These are phyloP conservation scores for Umbelopsis ramanniana DNA, from an alignment of 192 early-diverging fungal genomes.

Conservation along the genomic window DNA sequence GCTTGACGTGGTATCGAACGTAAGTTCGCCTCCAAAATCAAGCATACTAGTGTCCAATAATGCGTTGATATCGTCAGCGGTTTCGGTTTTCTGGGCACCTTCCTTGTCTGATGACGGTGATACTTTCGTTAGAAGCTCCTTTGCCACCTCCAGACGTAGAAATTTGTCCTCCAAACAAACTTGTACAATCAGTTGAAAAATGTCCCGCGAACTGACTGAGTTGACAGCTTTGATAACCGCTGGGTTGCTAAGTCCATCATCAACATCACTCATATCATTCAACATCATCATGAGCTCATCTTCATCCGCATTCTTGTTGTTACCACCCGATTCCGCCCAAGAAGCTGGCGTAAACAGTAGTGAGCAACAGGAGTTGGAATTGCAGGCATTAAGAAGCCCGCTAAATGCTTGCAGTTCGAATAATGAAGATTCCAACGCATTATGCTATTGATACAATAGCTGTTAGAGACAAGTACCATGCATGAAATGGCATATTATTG, in stretches of 20 bases:
- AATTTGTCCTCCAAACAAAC: conserved; percentile 24
- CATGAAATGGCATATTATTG: not conserved
- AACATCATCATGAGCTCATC: conserved; percentile 33
- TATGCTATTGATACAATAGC: conserved; percentile 14
- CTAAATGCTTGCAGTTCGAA: conserved; percentile 36
- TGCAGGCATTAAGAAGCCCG: conserved; percentile 42
- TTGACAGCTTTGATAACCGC: conserved; percentile 32
- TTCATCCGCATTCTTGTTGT: conserved; percentile 20
- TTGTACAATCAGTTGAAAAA: conserved; percentile 36
- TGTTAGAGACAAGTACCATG: too few species aligned
- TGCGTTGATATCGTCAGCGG: conserved; percentile 7
- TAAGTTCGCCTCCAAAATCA: not conserved
- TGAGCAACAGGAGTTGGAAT: conserved; percentile 27
- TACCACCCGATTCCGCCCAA: not conserved
- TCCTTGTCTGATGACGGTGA: not conserved
- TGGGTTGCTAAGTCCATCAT: conserved; percentile 28
- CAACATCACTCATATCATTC: conserved; percentile 21
- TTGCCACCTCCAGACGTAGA: conserved; percentile 23
- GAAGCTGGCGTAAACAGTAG: conserved; percentile 30
- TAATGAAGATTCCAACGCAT: conserved; percentile 40
- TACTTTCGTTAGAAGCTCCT: not conserved
- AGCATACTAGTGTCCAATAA: conserved; percentile 28
- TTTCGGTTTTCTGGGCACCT: not conserved
- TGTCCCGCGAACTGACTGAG: conserved; percentile 27
- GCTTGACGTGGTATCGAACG: not conserved